Evolutionary conservation across 202 grass and related monocot species (phyloP).

Genomic region (Alloteropsis angusta): DNA sequence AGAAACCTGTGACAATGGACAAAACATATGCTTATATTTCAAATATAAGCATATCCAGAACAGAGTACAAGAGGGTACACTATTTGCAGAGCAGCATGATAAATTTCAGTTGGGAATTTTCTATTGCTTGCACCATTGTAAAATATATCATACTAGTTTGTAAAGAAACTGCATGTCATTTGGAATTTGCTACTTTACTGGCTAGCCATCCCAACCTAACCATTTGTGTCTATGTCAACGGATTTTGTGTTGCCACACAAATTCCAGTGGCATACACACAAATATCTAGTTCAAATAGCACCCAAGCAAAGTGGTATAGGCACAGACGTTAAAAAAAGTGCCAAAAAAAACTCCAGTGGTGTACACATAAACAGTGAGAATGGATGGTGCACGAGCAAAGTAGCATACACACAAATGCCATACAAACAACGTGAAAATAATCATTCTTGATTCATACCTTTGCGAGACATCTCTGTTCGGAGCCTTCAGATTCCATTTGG

Average conservation of each 20-base stretch:
- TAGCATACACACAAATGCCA: neutral
- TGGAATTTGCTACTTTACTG: neutral
- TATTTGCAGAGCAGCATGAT: neutral
- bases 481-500: slow-evolving; percentile 11
- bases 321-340: neutral
- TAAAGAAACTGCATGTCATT: neutral
- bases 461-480: neutral
- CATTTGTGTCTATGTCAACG: neutral
- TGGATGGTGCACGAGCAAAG: neutral
- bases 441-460: slow-evolving; percentile 27
- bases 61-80: neutral
- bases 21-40: slow-evolving; percentile 19
- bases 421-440: neutral
- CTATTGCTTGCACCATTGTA: neutral
- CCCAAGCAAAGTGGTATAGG: neutral
- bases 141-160: neutral
- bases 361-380: neutral
- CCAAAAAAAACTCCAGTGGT: neutral
- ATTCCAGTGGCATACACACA: neutral
- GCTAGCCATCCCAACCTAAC: neutral
- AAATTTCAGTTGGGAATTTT: neutral
- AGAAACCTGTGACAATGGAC: slow-evolving; percentile 36
- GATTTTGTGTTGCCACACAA: neutral
- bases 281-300: neutral
- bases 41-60: neutral